Percentiles rank a stretch among this genome's conserved stretches.
Conservation (phyloP, 2,329 filamentous ascomycete species). For the Penicillium griseofulvum region DNA sequence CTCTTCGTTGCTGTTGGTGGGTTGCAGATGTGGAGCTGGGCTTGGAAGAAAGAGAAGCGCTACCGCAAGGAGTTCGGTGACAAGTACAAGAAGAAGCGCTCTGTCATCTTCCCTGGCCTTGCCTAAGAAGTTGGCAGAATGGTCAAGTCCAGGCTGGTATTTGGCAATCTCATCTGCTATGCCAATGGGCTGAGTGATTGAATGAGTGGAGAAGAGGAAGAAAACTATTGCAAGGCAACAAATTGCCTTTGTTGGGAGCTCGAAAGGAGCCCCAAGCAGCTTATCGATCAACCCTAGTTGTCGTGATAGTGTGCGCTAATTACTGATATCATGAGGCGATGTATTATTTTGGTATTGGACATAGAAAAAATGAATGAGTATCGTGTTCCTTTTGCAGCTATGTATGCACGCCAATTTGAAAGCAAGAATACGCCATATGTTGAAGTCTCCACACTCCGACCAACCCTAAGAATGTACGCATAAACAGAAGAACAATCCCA, state of each 20-base stretch:
- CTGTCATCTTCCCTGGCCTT: conserved; percentile 74
- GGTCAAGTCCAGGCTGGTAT: neutral
- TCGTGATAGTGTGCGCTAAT: conserved; percentile 4
- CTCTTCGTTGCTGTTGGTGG: conserved; percentile 73
- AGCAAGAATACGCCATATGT: conserved; percentile 16
- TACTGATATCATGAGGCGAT: neutral
- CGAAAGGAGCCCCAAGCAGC: neutral
- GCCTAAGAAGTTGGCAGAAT: conserved; percentile 49
- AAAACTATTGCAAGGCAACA: neutral
- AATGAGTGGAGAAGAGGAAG: neutral
- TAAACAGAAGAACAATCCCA: neutral
- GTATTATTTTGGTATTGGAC: conserved; percentile 10
- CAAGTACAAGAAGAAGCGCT: conserved; percentile 94
- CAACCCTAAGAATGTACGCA: conserved; percentile 3
- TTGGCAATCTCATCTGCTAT: neutral
- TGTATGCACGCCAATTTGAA: conserved; percentile 8
- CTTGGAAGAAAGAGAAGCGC: conserved; percentile 82
- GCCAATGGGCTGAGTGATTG: neutral
- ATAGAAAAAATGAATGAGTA: conserved; percentile 19
- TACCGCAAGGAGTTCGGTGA: conserved; percentile 89
- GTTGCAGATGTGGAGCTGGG: conserved; percentile 83
- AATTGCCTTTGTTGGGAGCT: neutral
- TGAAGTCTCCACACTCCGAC: conserved; percentile 5
- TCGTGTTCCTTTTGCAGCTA: conserved; percentile 12
- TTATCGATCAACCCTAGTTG: neutral